Evolutionary conservation across 139 green algal species (phyloP).

Genomic region (Coelastrella sp.): DNA sequence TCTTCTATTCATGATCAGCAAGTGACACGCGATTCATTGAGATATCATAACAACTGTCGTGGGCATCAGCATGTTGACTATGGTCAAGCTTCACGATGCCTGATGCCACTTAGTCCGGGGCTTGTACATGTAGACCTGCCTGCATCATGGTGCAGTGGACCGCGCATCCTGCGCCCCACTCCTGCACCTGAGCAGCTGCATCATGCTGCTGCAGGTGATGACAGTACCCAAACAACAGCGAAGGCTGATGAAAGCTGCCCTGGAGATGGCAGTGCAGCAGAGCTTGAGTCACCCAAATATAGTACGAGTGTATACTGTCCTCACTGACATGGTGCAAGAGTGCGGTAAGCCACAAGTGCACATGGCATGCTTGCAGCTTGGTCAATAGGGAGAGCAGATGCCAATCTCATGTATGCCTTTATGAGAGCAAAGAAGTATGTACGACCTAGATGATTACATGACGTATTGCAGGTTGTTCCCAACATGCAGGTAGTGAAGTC

Average conservation of each 20-base stretch:
- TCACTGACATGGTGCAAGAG: background rate
- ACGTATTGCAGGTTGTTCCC: background rate
- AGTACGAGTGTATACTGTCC: background rate
- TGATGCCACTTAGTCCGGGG: no score
- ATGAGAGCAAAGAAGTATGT: no score
- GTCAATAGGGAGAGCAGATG: background rate
- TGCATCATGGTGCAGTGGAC: no score
- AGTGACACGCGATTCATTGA: no score
- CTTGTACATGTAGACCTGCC: no score
- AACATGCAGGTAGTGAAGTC: background rate
- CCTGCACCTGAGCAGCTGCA: no score
- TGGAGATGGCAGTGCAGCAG: slow-evolving; percentile 22
- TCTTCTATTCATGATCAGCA: no score
- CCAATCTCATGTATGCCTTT: background rate
- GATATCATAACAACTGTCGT: no score
- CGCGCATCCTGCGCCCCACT: background rate
- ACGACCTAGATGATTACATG: background rate
- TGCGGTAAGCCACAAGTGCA: background rate
- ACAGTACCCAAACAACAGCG: background rate
- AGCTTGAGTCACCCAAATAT: slow-evolving; percentile 7
- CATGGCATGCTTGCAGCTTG: background rate
- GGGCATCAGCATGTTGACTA: no score
- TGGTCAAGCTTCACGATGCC: no score
- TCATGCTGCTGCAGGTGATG: slow-evolving; percentile 16
- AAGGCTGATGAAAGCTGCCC: background rate